Base-by-base conservation (phyloP, 2,329 filamentous ascomycete genomes). In the Fusarium xyrophilum region DNA sequence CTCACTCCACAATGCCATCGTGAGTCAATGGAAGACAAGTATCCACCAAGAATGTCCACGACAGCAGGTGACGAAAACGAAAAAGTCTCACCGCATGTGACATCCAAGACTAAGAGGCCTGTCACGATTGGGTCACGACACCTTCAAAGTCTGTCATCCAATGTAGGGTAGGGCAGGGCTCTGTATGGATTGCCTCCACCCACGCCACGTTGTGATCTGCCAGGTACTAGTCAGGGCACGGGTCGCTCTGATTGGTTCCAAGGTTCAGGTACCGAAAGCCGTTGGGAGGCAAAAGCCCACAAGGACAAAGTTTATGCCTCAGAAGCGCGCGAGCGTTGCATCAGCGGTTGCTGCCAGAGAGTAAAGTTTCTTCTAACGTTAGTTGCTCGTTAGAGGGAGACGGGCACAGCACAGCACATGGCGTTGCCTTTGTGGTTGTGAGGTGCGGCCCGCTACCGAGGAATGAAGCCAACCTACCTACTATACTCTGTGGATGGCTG, bases 151-250 rank as follows among this genome's bases (percentile, higher is more conserved):
- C 51, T 69, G 27, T 48, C 56, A 36, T 30, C 12, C 12, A 30
- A 13, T 55, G 28, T 46, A 65, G 63, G 63, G 61, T 63, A 69
- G 52, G 63, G 48, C 48, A 64, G 60, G 43, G 52, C 32, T 53
- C 14, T 53, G 12, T 50, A 6, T 36, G 35, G 19, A 25, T 42
- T 40, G 39, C 43, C 51, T 66, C 56, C 65, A 65, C 62, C 19
- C 46, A 50, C 35, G 63, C 69, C 69, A 72, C 69, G 69, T 69
- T 67, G 53, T 57, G 63, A 62, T 62, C 51, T 71, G 69, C 57
- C 69, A 72, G 69, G 64, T 36, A 67, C 67, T 65, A 70, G 50
- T 64, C 67, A 69, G 65, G 69, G 69, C 52, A 42, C 15, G 5
- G 2, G 6, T 5, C 4, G 12, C n/a, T 56, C 30, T 66, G 58